A percentile compares a stretch with the other conserved stretches of the same genome.
Conservation (phyloP, 371 early-diverging fungal genomes). For the Lichtheimia ornata region DNA sequence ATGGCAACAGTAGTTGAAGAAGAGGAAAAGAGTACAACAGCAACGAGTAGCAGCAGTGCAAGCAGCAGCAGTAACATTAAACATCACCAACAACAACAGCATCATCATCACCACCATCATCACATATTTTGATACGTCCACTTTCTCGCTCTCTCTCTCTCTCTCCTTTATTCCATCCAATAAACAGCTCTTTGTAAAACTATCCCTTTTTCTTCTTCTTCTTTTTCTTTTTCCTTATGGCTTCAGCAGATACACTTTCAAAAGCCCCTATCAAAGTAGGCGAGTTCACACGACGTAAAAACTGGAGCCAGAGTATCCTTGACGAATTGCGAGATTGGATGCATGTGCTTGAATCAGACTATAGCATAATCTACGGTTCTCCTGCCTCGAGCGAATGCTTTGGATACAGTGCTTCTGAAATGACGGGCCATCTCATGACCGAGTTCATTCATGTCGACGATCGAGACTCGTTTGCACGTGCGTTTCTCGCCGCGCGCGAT, state of each 20-base stretch:
- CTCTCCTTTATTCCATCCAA: too few species aligned
- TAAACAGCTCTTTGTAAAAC: background rate
- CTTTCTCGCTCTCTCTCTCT: too few species aligned
- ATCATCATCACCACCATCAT: too few species aligned
- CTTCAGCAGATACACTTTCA: background rate
- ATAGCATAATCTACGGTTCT: conserved; percentile 58
- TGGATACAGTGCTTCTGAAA: conserved; percentile 60
- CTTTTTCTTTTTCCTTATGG: background rate
- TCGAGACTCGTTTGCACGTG: conserved; percentile 17
- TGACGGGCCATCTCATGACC: conserved; percentile 50
- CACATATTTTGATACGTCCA: too few species aligned
- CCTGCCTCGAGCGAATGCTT: conserved; percentile 56
- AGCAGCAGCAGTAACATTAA: background rate
- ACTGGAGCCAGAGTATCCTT: conserved; percentile 58
- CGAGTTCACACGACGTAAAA: conserved; percentile 56
- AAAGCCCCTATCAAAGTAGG: background rate
- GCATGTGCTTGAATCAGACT: conserved; percentile 56
- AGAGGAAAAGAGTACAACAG: conserved; percentile 14
- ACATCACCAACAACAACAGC: too few species aligned
- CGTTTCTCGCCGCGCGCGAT: conserved; percentile 40
- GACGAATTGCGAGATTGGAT: conserved; percentile 63
- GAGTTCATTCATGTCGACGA: conserved; percentile 58
- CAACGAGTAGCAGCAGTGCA: conserved; percentile 14
- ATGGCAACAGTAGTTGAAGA: conserved; percentile 12
- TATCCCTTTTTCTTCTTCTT: background rate